Evolutionary conservation across 345 rosid species (phyloP).

Genomic region (Erodium maritimum): DNA sequence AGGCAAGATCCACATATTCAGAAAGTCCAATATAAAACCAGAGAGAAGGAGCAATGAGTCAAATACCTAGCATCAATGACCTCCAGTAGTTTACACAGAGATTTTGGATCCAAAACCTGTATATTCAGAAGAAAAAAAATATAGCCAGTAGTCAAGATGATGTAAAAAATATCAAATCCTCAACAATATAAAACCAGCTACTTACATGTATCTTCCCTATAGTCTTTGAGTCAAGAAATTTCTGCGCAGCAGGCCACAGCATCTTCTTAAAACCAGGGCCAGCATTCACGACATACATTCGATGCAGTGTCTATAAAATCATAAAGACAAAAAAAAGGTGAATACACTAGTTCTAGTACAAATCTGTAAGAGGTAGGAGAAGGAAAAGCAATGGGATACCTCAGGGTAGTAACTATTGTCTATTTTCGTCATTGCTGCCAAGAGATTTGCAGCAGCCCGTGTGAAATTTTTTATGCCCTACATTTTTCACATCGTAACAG

Average conservation of each 20-base stretch:
- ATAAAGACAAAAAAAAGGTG: not conserved
- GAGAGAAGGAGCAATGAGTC: slow-evolving; percentile 2
- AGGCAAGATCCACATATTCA: not conserved
- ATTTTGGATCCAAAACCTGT: slow-evolving; percentile 84
- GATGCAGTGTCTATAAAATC: slow-evolving; percentile 62
- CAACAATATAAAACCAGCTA: slow-evolving; percentile 11
- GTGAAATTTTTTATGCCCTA: slow-evolving; percentile 91
- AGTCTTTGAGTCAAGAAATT: slow-evolving; percentile 79
- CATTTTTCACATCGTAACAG: slow-evolving; percentile 16
- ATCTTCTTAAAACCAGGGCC: slow-evolving; percentile 88
- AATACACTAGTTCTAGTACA: slow-evolving; percentile 2
- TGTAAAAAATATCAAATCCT: slow-evolving; percentile 10
- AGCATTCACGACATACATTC: slow-evolving; percentile 88
- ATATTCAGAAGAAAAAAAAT: slow-evolving; percentile 11
- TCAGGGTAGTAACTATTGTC: slow-evolving; percentile 93
- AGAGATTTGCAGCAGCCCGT: slow-evolving; percentile 73
- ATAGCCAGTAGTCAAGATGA: slow-evolving; percentile 3
- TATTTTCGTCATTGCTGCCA: slow-evolving; percentile 65
- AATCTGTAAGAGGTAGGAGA: slow-evolving; percentile 7
- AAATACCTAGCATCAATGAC: slow-evolving; percentile 66
- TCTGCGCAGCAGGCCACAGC: slow-evolving; percentile 99
- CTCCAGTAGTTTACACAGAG: slow-evolving; percentile 59
- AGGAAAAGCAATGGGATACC: slow-evolving; percentile 30
- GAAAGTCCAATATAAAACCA: not conserved
- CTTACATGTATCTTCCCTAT: slow-evolving; percentile 73